Evolutionary conservation across 768 basidiomycete species (phyloP).

Genomic region (Wakefieldia striispora): DNA sequence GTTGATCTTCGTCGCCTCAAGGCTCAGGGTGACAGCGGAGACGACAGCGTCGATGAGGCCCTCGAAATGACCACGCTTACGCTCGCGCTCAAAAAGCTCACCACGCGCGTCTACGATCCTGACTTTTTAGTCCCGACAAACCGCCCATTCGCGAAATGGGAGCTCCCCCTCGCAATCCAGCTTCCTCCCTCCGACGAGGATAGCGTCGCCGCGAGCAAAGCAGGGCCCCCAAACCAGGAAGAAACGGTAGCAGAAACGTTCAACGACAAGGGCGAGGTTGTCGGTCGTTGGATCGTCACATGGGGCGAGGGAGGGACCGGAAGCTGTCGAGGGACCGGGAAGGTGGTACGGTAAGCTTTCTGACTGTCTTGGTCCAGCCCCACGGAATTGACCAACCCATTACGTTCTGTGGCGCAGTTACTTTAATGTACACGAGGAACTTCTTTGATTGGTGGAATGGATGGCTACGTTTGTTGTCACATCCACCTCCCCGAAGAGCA

Average conservation of each 20-base stretch:
- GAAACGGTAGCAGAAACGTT: constrained; percentile 82
- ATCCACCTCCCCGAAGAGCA: too few species aligned
- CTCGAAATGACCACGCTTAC: constrained; percentile 71
- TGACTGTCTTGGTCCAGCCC: neutral
- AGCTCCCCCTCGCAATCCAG: constrained; percentile 56
- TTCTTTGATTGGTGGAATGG: constrained; percentile 24
- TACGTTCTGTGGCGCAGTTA: constrained; percentile 28
- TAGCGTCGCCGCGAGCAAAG: constrained; percentile 28
- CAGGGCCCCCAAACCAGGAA: constrained; percentile 47
- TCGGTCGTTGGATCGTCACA: constrained; percentile 77
- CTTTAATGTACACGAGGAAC: constrained; percentile 55
- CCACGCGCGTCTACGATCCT: constrained; percentile 74
- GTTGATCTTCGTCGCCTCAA: constrained; percentile 52
- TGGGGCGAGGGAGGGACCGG: constrained; percentile 71
- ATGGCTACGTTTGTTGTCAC: too few species aligned
- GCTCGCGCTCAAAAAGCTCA: constrained; percentile 53
- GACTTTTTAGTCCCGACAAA: constrained; percentile 64
- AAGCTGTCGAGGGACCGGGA: constrained; percentile 60
- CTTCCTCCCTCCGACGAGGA: constrained; percentile 40
- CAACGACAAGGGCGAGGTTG: constrained; percentile 52
- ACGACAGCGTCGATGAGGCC: constrained; percentile 43
- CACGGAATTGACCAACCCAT: neutral
- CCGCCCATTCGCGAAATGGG: constrained; percentile 80
- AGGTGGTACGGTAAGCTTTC: constrained; percentile 58
- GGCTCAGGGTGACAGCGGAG: constrained; percentile 33